Percentiles rank a stretch among this genome's conserved stretches.
Conservation (phyloP, 169 alveolate species). For the Ichthyophthirius multifiliis region DNA sequence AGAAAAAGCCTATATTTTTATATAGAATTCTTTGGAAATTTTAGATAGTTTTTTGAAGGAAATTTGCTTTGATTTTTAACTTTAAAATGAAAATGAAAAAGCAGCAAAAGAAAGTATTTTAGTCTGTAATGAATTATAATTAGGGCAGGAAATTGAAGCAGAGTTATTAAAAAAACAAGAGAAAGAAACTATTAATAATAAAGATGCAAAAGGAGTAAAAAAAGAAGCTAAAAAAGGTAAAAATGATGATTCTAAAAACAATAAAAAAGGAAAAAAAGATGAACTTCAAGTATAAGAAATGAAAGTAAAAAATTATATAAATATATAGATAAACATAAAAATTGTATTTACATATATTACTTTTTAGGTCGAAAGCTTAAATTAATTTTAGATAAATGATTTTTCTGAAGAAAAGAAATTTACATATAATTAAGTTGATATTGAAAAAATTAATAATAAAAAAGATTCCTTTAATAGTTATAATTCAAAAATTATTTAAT, state of each 20-base stretch:
- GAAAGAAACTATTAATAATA: neutral
- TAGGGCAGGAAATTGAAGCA: neutral
- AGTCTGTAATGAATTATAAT: neutral
- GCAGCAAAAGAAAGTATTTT: conserved; percentile 2
- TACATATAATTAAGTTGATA: neutral
- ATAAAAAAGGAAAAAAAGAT: neutral
- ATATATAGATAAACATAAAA: neutral
- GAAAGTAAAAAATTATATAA: neutral
- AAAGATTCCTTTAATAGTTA: neutral
- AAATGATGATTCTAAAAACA: conserved; percentile 4
- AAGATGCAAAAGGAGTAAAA: conserved; percentile 11
- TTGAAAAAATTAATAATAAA: neutral
- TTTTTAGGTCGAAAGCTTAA: neutral
- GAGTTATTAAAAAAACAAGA: neutral
- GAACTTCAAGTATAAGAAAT: neutral
- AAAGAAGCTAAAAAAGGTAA: conserved; percentile 17
- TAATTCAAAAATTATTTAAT: neutral
- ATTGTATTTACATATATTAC: neutral
- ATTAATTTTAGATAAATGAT: neutral
- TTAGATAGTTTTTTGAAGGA: neutral
- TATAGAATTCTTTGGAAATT: neutral
- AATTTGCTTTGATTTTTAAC: neutral
- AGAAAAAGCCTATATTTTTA: neutral
- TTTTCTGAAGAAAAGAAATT: neutral
- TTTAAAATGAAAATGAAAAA: conserved; percentile 1